A percentile compares a stretch with the other conserved stretches of the same genome.
These are phyloP conservation scores for Rhizopus arrhizus DNA, from an alignment of 371 early-diverging fungal genomes.

Conservation along the genomic window DNA sequence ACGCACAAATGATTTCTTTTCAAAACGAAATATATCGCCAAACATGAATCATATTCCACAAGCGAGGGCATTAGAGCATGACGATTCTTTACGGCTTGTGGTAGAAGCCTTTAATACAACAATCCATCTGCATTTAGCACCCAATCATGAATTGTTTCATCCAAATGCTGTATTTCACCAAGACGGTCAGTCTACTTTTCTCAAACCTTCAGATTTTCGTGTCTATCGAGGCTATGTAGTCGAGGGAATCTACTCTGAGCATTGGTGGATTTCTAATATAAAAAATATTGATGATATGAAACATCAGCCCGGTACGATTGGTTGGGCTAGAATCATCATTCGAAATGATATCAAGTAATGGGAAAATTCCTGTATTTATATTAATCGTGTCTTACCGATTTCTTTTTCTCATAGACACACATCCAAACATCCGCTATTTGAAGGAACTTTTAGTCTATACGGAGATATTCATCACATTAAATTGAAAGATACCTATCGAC, in stretches of 20 bases:
- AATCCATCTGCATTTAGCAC: slow-evolving; percentile 72
- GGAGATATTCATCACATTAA: slow-evolving; percentile 70
- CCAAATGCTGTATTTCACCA: slow-evolving; percentile 59
- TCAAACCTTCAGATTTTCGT: slow-evolving; percentile 38
- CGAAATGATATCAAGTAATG: slow-evolving; percentile 52
- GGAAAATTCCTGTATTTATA: too few species aligned
- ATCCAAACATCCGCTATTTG: slow-evolving; percentile 51
- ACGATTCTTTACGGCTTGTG: slow-evolving; percentile 66
- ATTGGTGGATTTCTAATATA: slow-evolving; percentile 43
- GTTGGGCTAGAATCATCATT: slow-evolving; percentile 75
- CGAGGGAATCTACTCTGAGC: slow-evolving; percentile 31
- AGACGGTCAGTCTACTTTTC: slow-evolving; percentile 23
- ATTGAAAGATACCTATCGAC: slow-evolving; percentile 58
- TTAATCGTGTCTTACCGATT: background rate
- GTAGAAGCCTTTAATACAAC: slow-evolving; percentile 76
- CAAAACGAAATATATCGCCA: slow-evolving; percentile 39
- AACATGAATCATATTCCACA: slow-evolving; percentile 36
- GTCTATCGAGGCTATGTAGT: slow-evolving; percentile 46
- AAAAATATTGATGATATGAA: slow-evolving; percentile 35
- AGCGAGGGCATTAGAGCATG: slow-evolving; percentile 37
- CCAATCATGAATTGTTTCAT: slow-evolving; percentile 77
- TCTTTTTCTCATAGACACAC: slow-evolving; percentile 21
- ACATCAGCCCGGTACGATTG: slow-evolving; percentile 45
- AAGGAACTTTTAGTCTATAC: slow-evolving; percentile 65
- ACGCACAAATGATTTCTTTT: slow-evolving; percentile 38